Conservation (phyloP, 768 basidiomycete genomes). For the Tricholoma furcatifolium region DNA sequence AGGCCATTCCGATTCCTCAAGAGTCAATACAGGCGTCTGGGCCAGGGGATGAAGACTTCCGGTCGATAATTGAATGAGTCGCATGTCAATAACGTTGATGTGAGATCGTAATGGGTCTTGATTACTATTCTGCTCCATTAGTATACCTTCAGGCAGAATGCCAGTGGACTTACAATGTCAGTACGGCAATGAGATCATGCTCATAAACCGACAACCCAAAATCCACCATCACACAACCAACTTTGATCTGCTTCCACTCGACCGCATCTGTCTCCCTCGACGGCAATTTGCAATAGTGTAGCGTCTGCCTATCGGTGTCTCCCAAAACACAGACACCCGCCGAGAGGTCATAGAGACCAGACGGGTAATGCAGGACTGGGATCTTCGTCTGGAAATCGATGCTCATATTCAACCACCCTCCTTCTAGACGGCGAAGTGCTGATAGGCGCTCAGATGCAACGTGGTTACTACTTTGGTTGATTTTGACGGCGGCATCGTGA, state of each 20-base stretch:
- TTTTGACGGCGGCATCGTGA: background rate
- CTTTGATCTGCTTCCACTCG: slow-evolving; percentile 26
- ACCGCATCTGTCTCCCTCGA: slow-evolving; percentile 13
- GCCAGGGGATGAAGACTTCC: no score
- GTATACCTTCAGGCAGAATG: background rate
- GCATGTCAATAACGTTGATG: background rate
- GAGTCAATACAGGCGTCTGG: no score
- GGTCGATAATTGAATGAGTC: no score
- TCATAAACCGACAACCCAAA: slow-evolving; percentile 40
- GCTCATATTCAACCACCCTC: background rate
- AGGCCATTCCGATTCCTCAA: no score
- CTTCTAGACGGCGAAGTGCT: background rate
- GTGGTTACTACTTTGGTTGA: background rate
- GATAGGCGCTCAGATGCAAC: background rate
- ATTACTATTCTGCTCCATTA: background rate
- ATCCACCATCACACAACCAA: slow-evolving; percentile 33
- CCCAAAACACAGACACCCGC: background rate
- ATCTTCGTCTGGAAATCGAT: background rate
- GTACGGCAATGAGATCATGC: slow-evolving; percentile 36
- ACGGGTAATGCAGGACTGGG: background rate
- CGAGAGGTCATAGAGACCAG: slow-evolving; percentile 5
- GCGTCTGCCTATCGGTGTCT: background rate
- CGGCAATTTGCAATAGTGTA: background rate
- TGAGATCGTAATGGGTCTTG: background rate
- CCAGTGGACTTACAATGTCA: background rate